Percentiles rank a stretch among this genome's conserved stretches.
phyloP scores from a whole-genome alignment of 192 early-diverging fungal genomes.

The Gaertneriomyces semiglobifer region DNA sequence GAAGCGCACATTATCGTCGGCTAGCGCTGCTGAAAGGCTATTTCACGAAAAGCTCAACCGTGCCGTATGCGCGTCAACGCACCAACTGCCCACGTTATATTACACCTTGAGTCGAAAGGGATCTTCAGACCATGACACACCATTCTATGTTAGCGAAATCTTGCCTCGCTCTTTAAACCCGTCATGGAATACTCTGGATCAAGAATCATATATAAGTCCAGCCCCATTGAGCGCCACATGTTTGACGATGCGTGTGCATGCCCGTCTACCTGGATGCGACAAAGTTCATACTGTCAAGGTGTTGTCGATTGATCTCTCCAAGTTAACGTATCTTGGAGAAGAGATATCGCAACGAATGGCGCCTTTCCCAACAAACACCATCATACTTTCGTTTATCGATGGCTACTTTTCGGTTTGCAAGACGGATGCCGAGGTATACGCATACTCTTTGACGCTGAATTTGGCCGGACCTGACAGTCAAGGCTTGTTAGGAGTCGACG shows the following conservation, averaged over 20 bases:
- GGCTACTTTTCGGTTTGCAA: not conserved
- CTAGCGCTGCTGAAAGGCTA: slow-evolving; percentile 16
- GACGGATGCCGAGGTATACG: too few relatives aligned
- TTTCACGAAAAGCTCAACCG: slow-evolving; percentile 29
- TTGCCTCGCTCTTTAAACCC: slow-evolving; percentile 23
- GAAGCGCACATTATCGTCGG: not conserved
- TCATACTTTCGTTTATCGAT: not conserved
- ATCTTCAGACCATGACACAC: not conserved
- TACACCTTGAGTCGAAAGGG: slow-evolving; percentile 16
- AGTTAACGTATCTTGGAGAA: not conserved
- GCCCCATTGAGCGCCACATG: slow-evolving; percentile 9
- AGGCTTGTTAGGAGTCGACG: too few relatives aligned
- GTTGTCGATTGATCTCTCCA: not conserved
- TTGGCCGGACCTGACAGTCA: too few relatives aligned
- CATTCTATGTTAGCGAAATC: slow-evolving; percentile 16
- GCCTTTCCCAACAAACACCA: not conserved
- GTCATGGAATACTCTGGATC: slow-evolving; percentile 13
- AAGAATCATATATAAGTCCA: not conserved
- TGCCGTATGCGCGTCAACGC: slow-evolving; percentile 1
- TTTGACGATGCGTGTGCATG: slow-evolving; percentile 7
- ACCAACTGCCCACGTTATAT: slow-evolving; percentile 19
- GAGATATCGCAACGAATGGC: not conserved
- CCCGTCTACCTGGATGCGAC: not conserved
- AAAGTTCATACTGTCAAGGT: not conserved
- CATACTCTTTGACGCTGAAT: too few relatives aligned